phyloP scores from a whole-genome alignment of 2,329 filamentous ascomycete genomes.

The Xylaria multiplex region DNA sequence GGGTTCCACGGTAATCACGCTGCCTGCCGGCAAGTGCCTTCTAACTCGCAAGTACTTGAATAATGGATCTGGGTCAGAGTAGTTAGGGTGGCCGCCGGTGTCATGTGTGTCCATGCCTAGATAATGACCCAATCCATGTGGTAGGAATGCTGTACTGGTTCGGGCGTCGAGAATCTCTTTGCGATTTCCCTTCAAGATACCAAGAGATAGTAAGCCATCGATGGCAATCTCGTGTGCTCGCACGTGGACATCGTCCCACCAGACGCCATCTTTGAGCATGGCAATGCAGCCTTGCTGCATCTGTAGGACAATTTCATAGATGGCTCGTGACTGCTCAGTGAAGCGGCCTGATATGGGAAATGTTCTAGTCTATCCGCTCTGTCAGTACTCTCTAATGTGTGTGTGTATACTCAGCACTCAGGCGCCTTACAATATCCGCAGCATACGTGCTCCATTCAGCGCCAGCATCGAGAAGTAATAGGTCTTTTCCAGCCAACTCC shows the following conservation, averaged over 20 bases:
- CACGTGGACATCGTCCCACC: conserved; percentile 84
- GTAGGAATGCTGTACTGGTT: conserved; percentile 90
- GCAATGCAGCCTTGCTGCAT: conserved; percentile 87
- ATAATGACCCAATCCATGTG: conserved; percentile 90
- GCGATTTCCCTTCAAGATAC: conserved; percentile 74
- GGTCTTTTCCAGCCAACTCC: conserved; percentile 74
- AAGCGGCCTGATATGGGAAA: conserved; percentile 83
- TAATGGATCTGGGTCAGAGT: conserved; percentile 80
- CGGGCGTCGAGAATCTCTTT: conserved; percentile 80
- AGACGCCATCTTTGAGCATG: conserved; percentile 75
- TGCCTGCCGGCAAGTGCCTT: conserved; percentile 76
- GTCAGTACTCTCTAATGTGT: conserved; percentile 1
- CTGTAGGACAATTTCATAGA: conserved; percentile 83
- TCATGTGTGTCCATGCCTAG: conserved; percentile 95
- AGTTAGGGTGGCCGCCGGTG: conserved; percentile 80
- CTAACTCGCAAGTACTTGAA: conserved; percentile 88
- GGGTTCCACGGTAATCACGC: conserved; percentile 94
- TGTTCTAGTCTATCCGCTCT: conserved; percentile 73
- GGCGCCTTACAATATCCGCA: conserved; percentile 67
- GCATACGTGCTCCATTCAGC: conserved; percentile 79
- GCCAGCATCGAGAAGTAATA: conserved; percentile 86
- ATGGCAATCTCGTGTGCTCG: conserved; percentile 85
- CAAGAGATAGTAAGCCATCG: conserved; percentile 77
- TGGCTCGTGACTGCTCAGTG: conserved; percentile 73
- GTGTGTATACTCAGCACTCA: neutral